Percentiles rank a stretch among this genome's conserved stretches.
phyloP scores from a whole-genome alignment of 129 eudicot genomes.

The Helianthus annuus region HanXRQr2.0-SUNRISE NC_035434.2:95098189-95098688 shows the following conservation, averaged over 20 bases:
- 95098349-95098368: slow-evolving; percentile 40
- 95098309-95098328: slow-evolving; percentile 43
- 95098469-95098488: slow-evolving; percentile 18
- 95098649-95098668: not conserved
- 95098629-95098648: not conserved
- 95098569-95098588: slow-evolving; percentile 32
- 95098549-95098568: slow-evolving; percentile 27
- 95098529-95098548: slow-evolving; percentile 13
- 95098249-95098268: slow-evolving; percentile 34
- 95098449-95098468: slow-evolving; percentile 4
- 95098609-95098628: not conserved
- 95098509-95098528: slow-evolving; percentile 24
- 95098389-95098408: slow-evolving; percentile 39
- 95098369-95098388: slow-evolving; percentile 51
- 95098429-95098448: not conserved
- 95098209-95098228: slow-evolving; percentile 42
- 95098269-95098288: slow-evolving; percentile 43
- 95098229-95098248: slow-evolving; percentile 32
- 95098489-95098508: slow-evolving; percentile 26
- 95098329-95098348: slow-evolving; percentile 28
- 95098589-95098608: slow-evolving; percentile 26
- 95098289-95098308: slow-evolving; percentile 43
- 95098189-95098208: slow-evolving; percentile 25
- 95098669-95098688: not conserved
- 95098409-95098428: slow-evolving; percentile 32